These are phyloP conservation scores for Boletellus emodensis DNA, from an alignment of 768 basidiomycete species.

Conservation along the genomic window DNA sequence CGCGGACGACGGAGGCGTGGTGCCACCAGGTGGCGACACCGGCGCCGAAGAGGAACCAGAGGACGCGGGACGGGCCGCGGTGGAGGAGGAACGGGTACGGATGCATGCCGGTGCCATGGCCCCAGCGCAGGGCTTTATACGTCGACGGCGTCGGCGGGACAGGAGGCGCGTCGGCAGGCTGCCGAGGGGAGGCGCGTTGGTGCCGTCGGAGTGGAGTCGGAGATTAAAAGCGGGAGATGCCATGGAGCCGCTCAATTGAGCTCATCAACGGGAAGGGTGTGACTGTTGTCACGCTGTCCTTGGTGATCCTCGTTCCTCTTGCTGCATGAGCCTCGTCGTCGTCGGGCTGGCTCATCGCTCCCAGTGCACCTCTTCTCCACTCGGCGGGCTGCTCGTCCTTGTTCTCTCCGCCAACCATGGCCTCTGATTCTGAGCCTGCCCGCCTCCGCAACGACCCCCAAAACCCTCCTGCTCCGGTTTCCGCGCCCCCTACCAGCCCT, in stretches of 20 bases:
- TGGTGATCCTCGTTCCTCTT: constrained; percentile 4
- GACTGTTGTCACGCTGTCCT: constrained; percentile 22
- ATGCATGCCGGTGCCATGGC: constrained; percentile 18
- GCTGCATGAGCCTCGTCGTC: constrained; percentile 5
- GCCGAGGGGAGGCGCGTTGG: constrained; percentile 12
- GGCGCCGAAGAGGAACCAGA: constrained; percentile 70
- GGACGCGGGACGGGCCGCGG: constrained; percentile 50
- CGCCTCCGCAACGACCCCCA: constrained; percentile 27
- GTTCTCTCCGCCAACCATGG: constrained; percentile 15
- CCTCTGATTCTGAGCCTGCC: constrained; percentile 28
- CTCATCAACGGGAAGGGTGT: constrained; percentile 3
- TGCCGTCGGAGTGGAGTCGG: constrained; percentile 19
- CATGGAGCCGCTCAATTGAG: constrained; percentile 8
- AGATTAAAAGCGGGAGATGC: not conserved
- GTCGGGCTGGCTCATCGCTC: constrained; percentile 20
- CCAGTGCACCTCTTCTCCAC: constrained; percentile 1
- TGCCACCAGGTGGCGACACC: constrained; percentile 35
- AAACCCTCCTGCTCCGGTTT: constrained; percentile 24
- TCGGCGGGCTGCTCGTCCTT: not conserved
- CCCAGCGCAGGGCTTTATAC: not conserved
- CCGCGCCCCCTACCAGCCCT: constrained; percentile 35
- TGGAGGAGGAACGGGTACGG: constrained; percentile 21
- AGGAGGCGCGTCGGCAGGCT: constrained; percentile 17
- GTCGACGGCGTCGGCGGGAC: not conserved
- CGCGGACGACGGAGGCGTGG: constrained; percentile 41